These are phyloP conservation scores for Pleoardoris graminearum DNA, from an alignment of 2,329 filamentous ascomycete species.

Conservation along the genomic window DNA sequence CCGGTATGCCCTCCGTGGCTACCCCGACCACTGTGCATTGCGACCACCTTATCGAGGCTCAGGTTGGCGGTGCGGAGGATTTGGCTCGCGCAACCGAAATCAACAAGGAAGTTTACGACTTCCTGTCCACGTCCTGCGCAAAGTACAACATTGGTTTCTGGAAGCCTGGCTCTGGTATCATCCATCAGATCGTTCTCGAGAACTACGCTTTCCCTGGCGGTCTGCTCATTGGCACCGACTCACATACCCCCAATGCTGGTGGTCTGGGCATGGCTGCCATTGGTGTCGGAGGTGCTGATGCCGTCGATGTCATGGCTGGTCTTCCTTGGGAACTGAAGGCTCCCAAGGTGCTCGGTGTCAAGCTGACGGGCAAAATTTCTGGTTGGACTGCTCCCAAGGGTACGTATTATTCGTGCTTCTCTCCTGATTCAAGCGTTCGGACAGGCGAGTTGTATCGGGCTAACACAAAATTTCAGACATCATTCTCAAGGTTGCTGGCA, in stretches of 20 bases:
- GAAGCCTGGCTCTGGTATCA: slow-evolving; percentile 97
- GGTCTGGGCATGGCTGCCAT: slow-evolving; percentile 94
- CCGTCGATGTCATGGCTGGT: slow-evolving; percentile 97
- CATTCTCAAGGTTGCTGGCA: slow-evolving; percentile 95
- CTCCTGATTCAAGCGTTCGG: slow-evolving; percentile 1
- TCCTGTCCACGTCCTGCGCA: slow-evolving; percentile 87
- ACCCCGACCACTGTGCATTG: slow-evolving; percentile 97
- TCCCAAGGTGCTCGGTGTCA: slow-evolving; percentile 94
- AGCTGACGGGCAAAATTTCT: slow-evolving; percentile 83
- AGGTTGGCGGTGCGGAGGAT: slow-evolving; percentile 92
- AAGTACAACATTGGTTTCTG: slow-evolving; percentile 99
- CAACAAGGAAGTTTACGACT: slow-evolving; percentile 99
- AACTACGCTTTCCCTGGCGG: slow-evolving; percentile 99
- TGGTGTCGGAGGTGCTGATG: slow-evolving; percentile 96
- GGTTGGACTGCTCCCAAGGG: slow-evolving; percentile 95
- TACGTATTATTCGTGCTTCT: slow-evolving; percentile 49
- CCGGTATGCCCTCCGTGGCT: slow-evolving; percentile 91
- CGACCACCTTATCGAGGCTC: slow-evolving; percentile 98
- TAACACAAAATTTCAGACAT: slow-evolving; percentile 66
- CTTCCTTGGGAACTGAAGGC: slow-evolving; percentile 98
- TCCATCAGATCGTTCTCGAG: slow-evolving; percentile 97
- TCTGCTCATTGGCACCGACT: slow-evolving; percentile 96
- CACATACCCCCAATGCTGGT: slow-evolving; percentile 95
- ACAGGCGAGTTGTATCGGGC: slow-evolving; percentile 11
- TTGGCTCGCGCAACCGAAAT: slow-evolving; percentile 85